Conservation (phyloP, 1,284 basidiomycete genomes). For the Marasmius tenuissimus region DNA sequence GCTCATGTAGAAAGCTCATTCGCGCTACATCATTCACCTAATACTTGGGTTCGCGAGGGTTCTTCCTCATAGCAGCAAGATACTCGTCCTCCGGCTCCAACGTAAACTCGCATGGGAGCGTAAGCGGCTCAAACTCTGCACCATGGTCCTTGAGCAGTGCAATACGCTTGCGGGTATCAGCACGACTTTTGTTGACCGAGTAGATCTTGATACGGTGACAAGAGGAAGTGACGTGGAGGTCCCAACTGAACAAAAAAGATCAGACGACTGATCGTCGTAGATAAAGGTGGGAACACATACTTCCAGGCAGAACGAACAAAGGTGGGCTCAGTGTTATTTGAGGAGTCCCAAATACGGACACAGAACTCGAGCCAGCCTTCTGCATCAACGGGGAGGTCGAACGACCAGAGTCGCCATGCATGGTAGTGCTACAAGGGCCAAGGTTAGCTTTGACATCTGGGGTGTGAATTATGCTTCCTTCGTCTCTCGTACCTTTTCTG, state of each 20-base stretch:
- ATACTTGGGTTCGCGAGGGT: slow-evolving; percentile 27
- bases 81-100: slow-evolving; percentile 41
- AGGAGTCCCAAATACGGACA: slow-evolving; percentile 59
- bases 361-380: slow-evolving; percentile 61
- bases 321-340: slow-evolving; percentile 59
- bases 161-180: slow-evolving; percentile 42
- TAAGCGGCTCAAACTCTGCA: slow-evolving; percentile 39
- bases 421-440: slow-evolving; percentile 43
- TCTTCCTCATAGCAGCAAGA: slow-evolving; percentile 29
- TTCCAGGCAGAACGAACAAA: slow-evolving; percentile 57
- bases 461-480: not conserved
- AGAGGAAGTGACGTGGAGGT: slow-evolving; percentile 56
- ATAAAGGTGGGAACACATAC: slow-evolving; percentile 29
- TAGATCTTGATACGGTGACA: slow-evolving; percentile 53
- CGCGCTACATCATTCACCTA: not conserved
- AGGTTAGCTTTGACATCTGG: no score
- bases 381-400: slow-evolving; percentile 51
- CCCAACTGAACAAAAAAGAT: slow-evolving; percentile 38
- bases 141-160: slow-evolving; percentile 39
- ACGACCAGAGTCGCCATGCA: slow-evolving; percentile 55
- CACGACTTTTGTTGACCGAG: slow-evolving; percentile 46
- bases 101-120: slow-evolving; percentile 38
- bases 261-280: not conserved
- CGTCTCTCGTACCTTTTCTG: slow-evolving; percentile 39
- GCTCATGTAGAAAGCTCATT: no score